A percentile compares a stretch with the other conserved stretches of the same genome.
These are phyloP conservation scores for Musa balbisiana DNA, from an alignment of 202 grass and related monocot species.

Conservation along the genomic window DNA sequence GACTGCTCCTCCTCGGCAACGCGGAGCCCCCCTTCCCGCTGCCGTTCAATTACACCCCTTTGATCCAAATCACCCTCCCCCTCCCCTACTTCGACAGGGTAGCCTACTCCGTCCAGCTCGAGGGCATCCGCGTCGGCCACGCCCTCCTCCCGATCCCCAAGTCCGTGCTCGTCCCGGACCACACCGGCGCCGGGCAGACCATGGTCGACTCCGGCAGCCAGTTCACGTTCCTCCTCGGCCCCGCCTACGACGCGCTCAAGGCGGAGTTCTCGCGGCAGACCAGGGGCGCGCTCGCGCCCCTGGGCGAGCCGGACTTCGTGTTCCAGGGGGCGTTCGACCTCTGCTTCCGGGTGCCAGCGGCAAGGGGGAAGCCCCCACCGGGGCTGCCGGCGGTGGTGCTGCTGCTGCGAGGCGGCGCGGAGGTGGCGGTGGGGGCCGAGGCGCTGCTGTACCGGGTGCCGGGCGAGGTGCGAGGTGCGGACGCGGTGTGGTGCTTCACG, in stretches of 20 bases:
- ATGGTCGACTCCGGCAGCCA: conserved; percentile 80
- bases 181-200: conserved; percentile 81
- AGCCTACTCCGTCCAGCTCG: conserved; percentile 74
- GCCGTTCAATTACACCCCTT: conserved; percentile 61
- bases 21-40: background rate
- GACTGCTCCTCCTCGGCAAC: conserved; percentile 64
- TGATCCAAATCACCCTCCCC: conserved; percentile 49
- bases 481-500: conserved; percentile 71
- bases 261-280: conserved; percentile 45
- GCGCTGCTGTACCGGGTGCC: conserved; percentile 59
- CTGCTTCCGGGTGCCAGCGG: conserved; percentile 52
- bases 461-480: conserved; percentile 36
- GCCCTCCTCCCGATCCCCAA: conserved; percentile 56
- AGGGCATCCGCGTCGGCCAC: conserved; percentile 58
- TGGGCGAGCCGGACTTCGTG: conserved; percentile 51
- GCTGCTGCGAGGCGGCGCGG: conserved; percentile 48
- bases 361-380: background rate
- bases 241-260: conserved; percentile 63
- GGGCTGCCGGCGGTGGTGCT: conserved; percentile 37
- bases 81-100: conserved; percentile 75
- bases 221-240: conserved; percentile 72
- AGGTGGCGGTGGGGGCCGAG: conserved; percentile 45
- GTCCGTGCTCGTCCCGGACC: conserved; percentile 58
- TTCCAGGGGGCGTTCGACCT: conserved; percentile 81
- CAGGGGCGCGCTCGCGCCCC: conserved; percentile 28